Evolutionary conservation across 768 basidiomycete species (phyloP).

Genomic region (Trametes cubensis): DNA sequence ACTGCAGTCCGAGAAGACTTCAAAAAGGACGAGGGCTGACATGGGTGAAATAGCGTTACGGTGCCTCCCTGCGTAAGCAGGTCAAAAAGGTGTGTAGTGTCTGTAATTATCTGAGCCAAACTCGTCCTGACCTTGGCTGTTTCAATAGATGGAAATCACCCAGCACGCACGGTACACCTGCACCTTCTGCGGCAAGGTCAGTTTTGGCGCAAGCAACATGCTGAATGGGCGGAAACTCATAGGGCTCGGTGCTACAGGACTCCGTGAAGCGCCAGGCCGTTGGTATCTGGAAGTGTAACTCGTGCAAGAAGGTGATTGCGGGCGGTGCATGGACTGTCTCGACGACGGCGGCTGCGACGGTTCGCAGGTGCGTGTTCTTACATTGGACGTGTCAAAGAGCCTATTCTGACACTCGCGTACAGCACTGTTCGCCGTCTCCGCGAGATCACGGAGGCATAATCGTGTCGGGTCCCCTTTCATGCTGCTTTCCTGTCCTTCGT

Average conservation of each 20-base stretch:
- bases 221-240: not conserved
- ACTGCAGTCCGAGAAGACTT: not conserved
- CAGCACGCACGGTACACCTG: constrained; percentile 98
- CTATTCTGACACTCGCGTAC: constrained; percentile 1
- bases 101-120: not conserved
- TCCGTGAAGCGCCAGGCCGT: constrained; percentile 94
- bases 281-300: constrained; percentile 96
- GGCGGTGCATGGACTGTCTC: constrained; percentile 99
- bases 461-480: constrained; percentile 35
- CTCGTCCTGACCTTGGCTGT: constrained; percentile 1
- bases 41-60: constrained; percentile 78
- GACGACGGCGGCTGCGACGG: constrained; percentile 96
- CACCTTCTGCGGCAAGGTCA: constrained; percentile 98
- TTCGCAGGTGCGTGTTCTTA: constrained; percentile 74
- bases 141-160: constrained; percentile 77
- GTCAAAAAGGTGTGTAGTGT: constrained; percentile 78
- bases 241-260: constrained; percentile 58
- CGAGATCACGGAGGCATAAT: constrained; percentile 89
- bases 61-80: constrained; percentile 99
- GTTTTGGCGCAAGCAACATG: constrained; percentile 27
- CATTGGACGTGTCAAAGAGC: constrained; percentile 1
- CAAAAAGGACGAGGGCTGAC: constrained; percentile 15
- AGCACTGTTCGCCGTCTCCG: constrained; percentile 96
- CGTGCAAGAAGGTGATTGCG: constrained; percentile 96
- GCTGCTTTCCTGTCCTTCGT: constrained; percentile 35